phyloP scores from a whole-genome alignment of 2,329 filamentous ascomycete genomes.

The Stromatinia cepivora region DNA sequence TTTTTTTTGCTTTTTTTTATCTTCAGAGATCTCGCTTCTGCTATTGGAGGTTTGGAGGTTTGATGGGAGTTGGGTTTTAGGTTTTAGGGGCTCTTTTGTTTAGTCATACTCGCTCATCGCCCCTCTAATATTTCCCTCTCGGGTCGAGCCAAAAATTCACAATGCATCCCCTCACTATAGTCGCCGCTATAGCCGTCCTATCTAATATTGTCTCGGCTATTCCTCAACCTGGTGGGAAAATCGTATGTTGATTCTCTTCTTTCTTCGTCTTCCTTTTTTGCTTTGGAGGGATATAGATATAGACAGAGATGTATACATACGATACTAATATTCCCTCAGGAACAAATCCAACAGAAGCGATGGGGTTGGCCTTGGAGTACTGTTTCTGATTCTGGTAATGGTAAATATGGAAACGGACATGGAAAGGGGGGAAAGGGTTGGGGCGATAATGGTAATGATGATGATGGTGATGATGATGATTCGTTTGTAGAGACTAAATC shows the following conservation, averaged over 20 bases:
- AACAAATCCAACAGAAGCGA: slow-evolving; percentile 1
- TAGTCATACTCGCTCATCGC: background rate
- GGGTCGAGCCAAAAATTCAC: background rate
- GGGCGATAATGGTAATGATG: slow-evolving; percentile 3
- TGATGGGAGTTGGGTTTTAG: background rate
- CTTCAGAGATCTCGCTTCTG: no score
- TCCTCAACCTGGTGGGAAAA: slow-evolving; percentile 9
- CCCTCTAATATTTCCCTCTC: background rate
- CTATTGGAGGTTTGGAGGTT: no score
- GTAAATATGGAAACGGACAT: background rate
- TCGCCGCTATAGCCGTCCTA: slow-evolving; percentile 24
- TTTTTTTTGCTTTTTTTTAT: background rate
- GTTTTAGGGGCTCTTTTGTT: no score
- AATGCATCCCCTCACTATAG: slow-evolving; percentile 28
- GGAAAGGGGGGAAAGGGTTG: slow-evolving; percentile 9
- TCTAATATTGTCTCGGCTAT: slow-evolving; percentile 23
- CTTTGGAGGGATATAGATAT: background rate
- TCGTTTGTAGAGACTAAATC: no score
- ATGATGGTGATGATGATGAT: background rate
- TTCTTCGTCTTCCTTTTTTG: background rate
- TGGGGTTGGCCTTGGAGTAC: slow-evolving; percentile 18
- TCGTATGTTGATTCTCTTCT: background rate
- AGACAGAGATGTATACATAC: no score
- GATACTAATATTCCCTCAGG: background rate
- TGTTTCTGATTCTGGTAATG: slow-evolving; percentile 4